Percentiles rank a stretch among this genome's conserved stretches.
Conservation (phyloP, 2,329 filamentous ascomycete genomes). For the Sclerotinia sclerotiorum region DNA sequence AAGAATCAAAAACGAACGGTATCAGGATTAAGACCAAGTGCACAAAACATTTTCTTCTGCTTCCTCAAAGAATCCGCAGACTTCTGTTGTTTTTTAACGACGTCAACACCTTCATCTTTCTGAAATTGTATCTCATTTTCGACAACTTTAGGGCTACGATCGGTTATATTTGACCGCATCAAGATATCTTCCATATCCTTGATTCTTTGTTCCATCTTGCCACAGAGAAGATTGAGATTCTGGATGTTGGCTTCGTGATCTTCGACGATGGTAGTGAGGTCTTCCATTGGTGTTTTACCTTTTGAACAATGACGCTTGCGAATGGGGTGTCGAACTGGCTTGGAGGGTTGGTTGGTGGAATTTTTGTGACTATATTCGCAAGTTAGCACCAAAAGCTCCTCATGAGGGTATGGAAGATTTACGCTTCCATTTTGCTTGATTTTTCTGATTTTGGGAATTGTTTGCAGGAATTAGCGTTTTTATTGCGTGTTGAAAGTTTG, state of each 20-base stretch:
- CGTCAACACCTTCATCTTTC: not conserved
- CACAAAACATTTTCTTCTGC: constrained; percentile 8
- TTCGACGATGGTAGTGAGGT: not conserved
- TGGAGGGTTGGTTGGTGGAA: not conserved
- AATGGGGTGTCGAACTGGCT: no score
- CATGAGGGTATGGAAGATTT: no score
- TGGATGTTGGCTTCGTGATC: not conserved
- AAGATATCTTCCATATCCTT: not conserved
- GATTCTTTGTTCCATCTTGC: not conserved
- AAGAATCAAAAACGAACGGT: not conserved
- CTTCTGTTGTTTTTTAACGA: not conserved
- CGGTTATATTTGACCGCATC: no score
- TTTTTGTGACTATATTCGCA: not conserved
- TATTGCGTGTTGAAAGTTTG: not conserved
- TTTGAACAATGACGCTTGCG: not conserved
- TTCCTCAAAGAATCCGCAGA: not conserved
- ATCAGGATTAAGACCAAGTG: not conserved
- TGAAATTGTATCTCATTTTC: not conserved
- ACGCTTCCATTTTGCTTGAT: not conserved
- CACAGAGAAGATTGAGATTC: not conserved
- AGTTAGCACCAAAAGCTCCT: not conserved
- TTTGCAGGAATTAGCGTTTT: no score
- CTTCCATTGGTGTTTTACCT: not conserved
- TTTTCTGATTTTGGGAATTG: not conserved
- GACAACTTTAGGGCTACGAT: not conserved